Evolutionary conservation across 352 stramenopile species (phyloP), one percentile per base, ranked within the genome.

Genomic region (Phytophthora fragariae): DNA sequence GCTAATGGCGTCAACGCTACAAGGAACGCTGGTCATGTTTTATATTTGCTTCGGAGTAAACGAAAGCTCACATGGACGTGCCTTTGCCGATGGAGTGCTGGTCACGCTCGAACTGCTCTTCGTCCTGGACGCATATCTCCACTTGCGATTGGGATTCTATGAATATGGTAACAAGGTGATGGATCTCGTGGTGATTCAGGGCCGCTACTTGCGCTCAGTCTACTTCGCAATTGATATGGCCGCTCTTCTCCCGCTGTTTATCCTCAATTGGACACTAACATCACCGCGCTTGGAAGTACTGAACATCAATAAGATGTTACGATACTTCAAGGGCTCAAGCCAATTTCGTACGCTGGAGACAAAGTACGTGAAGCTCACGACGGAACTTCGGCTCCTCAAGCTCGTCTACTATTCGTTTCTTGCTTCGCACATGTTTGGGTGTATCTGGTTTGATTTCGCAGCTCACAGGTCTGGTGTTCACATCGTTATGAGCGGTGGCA

Each of bases 111-210:
- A 92, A 44, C 50, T 81, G 17, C 49, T 73, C 8, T 91, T 89
- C 24, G 33, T 87, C 0, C n/a, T 88, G 1, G 84, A 92, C 39
- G 76, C 84, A 0, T 82, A 86, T 37, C 59, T 92, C 9, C 76
- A 86, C 7, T 86, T 77, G 1, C 75, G 78, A 1, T 77, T 89
- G 35, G 83, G 84, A 0, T 92, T 82, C 65, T 92, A 89, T 62
- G 73, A 86, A 46, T 91, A 84, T 31, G 84, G 83, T 33, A 91
- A 92, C 67, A 92, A 92, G 54, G 72, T 91, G 5, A 89, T 89
- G 79, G 76, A 86, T 62, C 29, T 83, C 12, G 46, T 46, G 0
- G 44, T 67, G 4, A 89, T 92, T 61, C 78, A 76, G 27, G 29
- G 47, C 1, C 80, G 82, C 10, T 92, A 91, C 55, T 60, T 90